Percentiles rank a stretch among this genome's conserved stretches.
Evolutionary conservation across 257 asterid genomes (phyloP).

Genomic region (Gentiana dahurica): DNA sequence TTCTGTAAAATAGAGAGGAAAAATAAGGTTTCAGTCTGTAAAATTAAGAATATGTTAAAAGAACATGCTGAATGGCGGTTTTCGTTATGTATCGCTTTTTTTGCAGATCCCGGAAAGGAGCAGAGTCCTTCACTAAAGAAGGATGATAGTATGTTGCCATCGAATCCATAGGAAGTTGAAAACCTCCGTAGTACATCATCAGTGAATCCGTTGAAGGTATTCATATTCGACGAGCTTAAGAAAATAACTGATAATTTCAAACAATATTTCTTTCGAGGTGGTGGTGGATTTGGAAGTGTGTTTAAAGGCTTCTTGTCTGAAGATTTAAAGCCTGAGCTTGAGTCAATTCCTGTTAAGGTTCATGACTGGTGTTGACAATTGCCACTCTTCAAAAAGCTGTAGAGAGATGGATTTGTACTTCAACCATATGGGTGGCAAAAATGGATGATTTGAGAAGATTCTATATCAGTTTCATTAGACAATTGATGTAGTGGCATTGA

Average conservation of each 20-base stretch:
- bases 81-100: no score
- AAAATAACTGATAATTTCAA: conserved; percentile 68
- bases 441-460: no score
- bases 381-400: no score
- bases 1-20: no score
- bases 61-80: no score
- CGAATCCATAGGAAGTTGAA: conserved; percentile 93
- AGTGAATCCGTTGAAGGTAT: conserved; percentile 54
- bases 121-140: conserved; percentile 27
- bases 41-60: no score
- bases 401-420: no score
- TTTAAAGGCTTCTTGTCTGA: conserved; percentile 68
- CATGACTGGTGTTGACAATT: conserved; percentile 24
- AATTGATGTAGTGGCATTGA: no score
- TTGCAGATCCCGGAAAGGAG: conserved; percentile 41
- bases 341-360: conserved; percentile 64
- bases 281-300: conserved; percentile 93
- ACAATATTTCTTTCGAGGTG: conserved; percentile 83
- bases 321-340: conserved; percentile 32
- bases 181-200: conserved; percentile 55
- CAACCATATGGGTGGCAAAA: no score
- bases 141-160: conserved; percentile 46
- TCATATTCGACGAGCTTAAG: conserved; percentile 57
- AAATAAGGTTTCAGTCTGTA: no score
- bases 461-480: no score